phyloP scores from a whole-genome alignment of 805 yeast genomes.

The Lachancea sp. region DNA sequence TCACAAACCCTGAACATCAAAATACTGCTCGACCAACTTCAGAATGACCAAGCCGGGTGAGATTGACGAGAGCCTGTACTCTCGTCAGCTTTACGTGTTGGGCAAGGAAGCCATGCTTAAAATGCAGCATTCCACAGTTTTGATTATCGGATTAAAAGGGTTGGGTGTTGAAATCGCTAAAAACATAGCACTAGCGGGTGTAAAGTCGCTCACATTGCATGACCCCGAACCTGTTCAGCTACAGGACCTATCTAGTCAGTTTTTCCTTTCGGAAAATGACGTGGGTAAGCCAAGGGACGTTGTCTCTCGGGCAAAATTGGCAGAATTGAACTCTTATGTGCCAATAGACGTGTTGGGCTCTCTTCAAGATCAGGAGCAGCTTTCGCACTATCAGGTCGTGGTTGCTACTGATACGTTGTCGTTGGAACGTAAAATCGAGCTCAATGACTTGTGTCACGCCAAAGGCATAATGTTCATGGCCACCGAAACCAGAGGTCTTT shows the following conservation, averaged over 20 bases:
- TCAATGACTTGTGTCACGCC: constrained; percentile 70
- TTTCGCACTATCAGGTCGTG: constrained; percentile 61
- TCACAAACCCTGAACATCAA: background rate
- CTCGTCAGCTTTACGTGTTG: constrained; percentile 91
- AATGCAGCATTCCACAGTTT: constrained; percentile 91
- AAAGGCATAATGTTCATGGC: constrained; percentile 72
- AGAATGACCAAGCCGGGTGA: constrained; percentile 32
- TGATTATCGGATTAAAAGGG: constrained; percentile 85
- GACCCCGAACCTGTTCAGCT: constrained; percentile 69
- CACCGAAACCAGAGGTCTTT: constrained; percentile 79
- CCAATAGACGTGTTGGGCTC: constrained; percentile 65
- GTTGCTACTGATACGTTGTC: constrained; percentile 73
- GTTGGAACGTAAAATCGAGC: constrained; percentile 64
- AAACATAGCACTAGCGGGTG: constrained; percentile 95
- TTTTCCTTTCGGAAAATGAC: constrained; percentile 66
- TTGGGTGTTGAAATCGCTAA: constrained; percentile 95
- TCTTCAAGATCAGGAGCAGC: constrained; percentile 43
- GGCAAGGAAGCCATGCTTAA: constrained; percentile 98
- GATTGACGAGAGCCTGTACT: constrained; percentile 91
- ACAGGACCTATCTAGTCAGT: constrained; percentile 81
- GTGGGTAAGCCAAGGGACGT: constrained; percentile 73
- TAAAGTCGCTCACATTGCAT: constrained; percentile 77
- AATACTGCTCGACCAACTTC: background rate
- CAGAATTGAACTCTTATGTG: constrained; percentile 85
- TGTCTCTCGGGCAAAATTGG: constrained; percentile 58